phyloP scores from a whole-genome alignment of 805 yeast species.

The Schwanniomyces polymorphus region DNA sequence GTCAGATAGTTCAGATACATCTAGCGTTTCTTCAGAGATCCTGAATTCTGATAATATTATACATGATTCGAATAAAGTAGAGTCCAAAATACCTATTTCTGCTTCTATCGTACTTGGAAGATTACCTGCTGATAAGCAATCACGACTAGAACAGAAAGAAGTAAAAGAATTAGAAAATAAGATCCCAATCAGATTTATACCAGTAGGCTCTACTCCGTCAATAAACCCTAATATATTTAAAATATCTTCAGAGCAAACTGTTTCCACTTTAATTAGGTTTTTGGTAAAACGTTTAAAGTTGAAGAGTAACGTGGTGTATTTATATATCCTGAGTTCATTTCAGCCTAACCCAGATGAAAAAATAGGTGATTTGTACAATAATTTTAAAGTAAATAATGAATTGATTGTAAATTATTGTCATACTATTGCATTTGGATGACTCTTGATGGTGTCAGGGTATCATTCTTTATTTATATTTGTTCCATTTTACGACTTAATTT shows the following conservation, averaged over 20 bases:
- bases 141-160: conserved; percentile 7
- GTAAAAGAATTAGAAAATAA: conserved; percentile 15
- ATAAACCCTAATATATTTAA: conserved; percentile 52
- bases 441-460: background rate
- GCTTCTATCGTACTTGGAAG: conserved; percentile 15
- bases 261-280: conserved; percentile 47
- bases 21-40: background rate
- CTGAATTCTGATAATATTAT: conserved; percentile 3
- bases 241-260: conserved; percentile 47
- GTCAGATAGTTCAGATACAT: conserved; percentile 7
- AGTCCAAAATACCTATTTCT: conserved; percentile 16
- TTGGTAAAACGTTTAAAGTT: conserved; percentile 38
- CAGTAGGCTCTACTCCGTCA: conserved; percentile 58
- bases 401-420: conserved; percentile 40
- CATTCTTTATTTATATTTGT: background rate
- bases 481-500: background rate
- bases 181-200: conserved; percentile 53
- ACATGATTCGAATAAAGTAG: conserved; percentile 6
- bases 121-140: conserved; percentile 9
- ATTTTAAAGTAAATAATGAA: conserved; percentile 33
- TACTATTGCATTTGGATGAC: conserved; percentile 39
- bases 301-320: conserved; percentile 18
- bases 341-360: conserved; percentile 42
- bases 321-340: conserved; percentile 42
- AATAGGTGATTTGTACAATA: conserved; percentile 28